Evolutionary conservation across 345 rosid genomes (phyloP), one percentile per base, ranked within the genome.

Genomic region (Heritiera fomes): DNA sequence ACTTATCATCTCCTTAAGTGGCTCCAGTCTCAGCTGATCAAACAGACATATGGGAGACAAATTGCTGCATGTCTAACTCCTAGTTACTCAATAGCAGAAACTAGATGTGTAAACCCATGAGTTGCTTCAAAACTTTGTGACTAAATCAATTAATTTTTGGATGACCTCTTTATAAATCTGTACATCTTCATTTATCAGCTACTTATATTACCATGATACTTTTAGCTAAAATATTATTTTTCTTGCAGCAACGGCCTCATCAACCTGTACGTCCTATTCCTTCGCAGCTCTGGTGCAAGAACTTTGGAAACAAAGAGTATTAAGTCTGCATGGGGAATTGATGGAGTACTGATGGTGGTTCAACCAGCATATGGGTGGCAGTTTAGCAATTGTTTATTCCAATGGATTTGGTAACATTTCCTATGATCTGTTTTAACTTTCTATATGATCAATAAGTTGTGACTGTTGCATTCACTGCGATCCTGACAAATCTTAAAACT

Each of bases 241-340:
- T 80, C 55, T 84, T 87, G 91, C 91, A 96, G 99, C 99, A 94
- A 96, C 91, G 99, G 78, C 98, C 99, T 69, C 99, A 94, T 75
- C 86, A 82, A 69, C 98, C 99, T 0, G 91, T 96, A 79, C 97
- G 94, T 49, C 99, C 98, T 12, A 96, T 96, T 82, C 99, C 99
- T 18, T 96, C 99, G 9, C 99, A 96, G 87, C 83, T 96, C 0
- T 96, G 99, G 99, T 96, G 98, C 95, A 96, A 96, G 89, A 96
- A 96, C 84, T 96, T 94, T 81, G 98, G 99, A 79, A 86, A 87
- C 38, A 94, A 96, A 78, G 99, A 94, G 73, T 92, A 92, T 78
- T 85, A 74, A 81, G 60, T 71, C 46, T 32, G 40, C 32, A 15
- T 23, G 14, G 15, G n/a, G 47, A 49, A 64, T 70, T 23, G 20